Base-by-base conservation (phyloP, 352 stramenopile species). In the Phytophthora fragariaefolia region DNA sequence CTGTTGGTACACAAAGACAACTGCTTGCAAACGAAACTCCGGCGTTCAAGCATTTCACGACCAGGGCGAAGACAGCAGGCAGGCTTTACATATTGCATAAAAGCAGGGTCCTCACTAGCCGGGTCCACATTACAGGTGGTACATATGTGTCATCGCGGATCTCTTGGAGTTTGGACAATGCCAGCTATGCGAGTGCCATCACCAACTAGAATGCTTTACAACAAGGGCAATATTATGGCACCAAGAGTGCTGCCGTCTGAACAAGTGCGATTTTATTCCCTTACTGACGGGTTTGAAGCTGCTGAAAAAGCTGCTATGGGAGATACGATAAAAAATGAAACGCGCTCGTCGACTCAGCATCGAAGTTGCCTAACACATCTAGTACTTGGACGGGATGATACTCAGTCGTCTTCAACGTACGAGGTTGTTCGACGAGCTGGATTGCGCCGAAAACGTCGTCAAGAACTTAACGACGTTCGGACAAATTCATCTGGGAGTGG, bases 141-240 rank as follows among this genome's bases (percentile, higher is more conserved):
- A 1, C 82, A 91, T 46, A 77, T 89, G 55, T 93, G 85, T 27
- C 60, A 63, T 32, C 65, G 68, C 22, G 85, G 85, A 30, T 82
- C 73, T 49, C 47, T 93, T 6, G 82, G 80, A 1, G 77, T 77
- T 30, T 91, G 82, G 81, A 79, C 60, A 50, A 62, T 90, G n/a
- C 72, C 79, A 13, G 20, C 38, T 18, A 38, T 50, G 12, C 27
- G 54, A 47, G 18, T 64, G 20, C 24, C 54, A 10, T 65, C 59
- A 34, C 55, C 53, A 38, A 63, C 12, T 3, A 58, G 46, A 3
- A 56, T 42, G 24, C 15, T 36, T 17, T 32, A 55, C 12, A 65
- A 48, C 13, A 64, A 51, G 13, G 24, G 46, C 7, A 71, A 58
- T 55, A 46, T 74, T 17, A 36, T 79, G 23, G 50, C 51, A 38